Evolutionary conservation across 768 basidiomycete genomes (phyloP).

Genomic region (Mycena pura): DNA sequence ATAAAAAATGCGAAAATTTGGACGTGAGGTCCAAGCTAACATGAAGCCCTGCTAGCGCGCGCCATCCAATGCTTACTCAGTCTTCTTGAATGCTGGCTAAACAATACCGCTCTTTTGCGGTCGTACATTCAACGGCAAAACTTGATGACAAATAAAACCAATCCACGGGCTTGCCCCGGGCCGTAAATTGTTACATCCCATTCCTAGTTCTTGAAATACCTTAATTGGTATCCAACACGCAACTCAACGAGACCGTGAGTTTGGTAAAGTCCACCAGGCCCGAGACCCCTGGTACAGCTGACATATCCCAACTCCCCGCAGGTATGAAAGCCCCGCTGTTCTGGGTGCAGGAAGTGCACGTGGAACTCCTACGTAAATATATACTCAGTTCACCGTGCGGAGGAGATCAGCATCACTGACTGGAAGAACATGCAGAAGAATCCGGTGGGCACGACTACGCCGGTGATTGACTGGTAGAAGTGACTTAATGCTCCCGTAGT

Average conservation of each 20-base stretch:
- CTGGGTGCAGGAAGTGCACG: neutral
- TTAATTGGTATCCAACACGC: too few relatives aligned
- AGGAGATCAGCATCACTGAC: too few relatives aligned
- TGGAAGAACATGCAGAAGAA: too few relatives aligned
- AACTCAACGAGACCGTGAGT: too few relatives aligned
- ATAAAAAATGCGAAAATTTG: neutral
- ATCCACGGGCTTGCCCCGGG: too few relatives aligned
- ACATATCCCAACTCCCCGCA: too few relatives aligned
- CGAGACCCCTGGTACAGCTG: too few relatives aligned
- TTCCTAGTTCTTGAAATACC: neutral
- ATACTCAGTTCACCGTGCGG: neutral
- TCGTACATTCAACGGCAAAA: too few relatives aligned
- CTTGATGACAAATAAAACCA: slow-evolving; percentile 1
- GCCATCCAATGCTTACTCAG: neutral
- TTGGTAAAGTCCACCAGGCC: too few relatives aligned
- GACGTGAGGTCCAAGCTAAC: neutral
- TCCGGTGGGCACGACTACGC: too few relatives aligned
- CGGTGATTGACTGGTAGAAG: too few relatives aligned
- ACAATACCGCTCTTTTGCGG: neutral
- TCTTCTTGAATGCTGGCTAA: neutral
- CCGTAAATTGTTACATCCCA: neutral
- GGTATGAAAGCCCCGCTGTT: too few relatives aligned
- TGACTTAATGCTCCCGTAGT: neutral
- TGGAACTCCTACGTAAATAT: neutral
- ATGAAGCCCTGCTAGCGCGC: neutral